These are phyloP conservation scores for Jaltomata sinuosa DNA, from an alignment of 257 asterid species.

Conservation along the genomic window DNA sequence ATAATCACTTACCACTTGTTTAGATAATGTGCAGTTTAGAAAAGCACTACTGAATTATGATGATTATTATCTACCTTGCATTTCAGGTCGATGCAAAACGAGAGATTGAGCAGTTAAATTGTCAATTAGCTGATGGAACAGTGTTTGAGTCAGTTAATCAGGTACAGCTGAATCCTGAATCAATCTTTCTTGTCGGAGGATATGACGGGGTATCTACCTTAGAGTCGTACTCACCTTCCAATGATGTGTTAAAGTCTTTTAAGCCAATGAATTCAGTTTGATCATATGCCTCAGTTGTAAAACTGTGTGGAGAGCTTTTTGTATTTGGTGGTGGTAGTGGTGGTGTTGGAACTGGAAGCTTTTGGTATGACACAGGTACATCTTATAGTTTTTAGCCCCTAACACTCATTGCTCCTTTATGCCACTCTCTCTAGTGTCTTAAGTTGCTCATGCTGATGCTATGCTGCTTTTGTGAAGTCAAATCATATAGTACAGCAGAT, in stretches of 20 bases:
- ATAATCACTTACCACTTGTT: neutral
- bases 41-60: neutral
- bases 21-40: neutral
- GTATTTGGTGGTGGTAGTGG: slow-evolving; percentile 57
- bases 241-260: slow-evolving; percentile 47
- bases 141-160: slow-evolving; percentile 22
- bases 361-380: slow-evolving; percentile 66
- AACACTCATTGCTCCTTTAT: neutral
- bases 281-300: slow-evolving; percentile 51
- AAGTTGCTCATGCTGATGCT: neutral
- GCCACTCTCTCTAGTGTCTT: neutral
- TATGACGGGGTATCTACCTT: slow-evolving; percentile 64
- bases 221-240: slow-evolving; percentile 51
- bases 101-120: slow-evolving; percentile 39
- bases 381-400: neutral
- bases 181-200: slow-evolving; percentile 66
- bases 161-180: slow-evolving; percentile 19
- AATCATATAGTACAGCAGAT: slow-evolving; percentile 49
- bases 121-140: slow-evolving; percentile 15
- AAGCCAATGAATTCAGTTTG: slow-evolving; percentile 56
- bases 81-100: slow-evolving; percentile 51
- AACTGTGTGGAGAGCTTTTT: slow-evolving; percentile 48
- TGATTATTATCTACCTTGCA: neutral
- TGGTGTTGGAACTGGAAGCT: slow-evolving; percentile 23
- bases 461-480: slow-evolving; percentile 38